Evolutionary conservation across 805 yeast species (phyloP).

Genomic region (Debaryomyces castellii): DNA sequence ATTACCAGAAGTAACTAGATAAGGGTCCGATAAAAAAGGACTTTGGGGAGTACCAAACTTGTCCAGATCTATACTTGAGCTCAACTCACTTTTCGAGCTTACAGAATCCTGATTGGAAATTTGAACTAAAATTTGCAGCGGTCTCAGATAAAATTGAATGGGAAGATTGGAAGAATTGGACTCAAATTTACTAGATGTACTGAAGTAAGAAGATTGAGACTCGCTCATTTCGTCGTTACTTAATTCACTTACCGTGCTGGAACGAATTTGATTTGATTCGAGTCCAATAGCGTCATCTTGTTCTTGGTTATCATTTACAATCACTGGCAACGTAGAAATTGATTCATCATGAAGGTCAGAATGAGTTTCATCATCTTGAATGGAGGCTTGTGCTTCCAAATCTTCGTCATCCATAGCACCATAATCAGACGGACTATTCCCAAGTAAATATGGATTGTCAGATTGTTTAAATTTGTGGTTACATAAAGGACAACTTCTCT

Average conservation of each 20-base stretch:
- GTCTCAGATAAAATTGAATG: slow-evolving; percentile 12
- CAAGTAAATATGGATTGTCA: slow-evolving; percentile 14
- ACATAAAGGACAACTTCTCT: slow-evolving; percentile 60
- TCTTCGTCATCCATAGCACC: slow-evolving; percentile 20
- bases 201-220: not conserved
- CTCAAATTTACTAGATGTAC: slow-evolving; percentile 9
- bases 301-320: not conserved
- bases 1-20: not conserved
- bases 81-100: slow-evolving; percentile 9
- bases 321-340: not conserved
- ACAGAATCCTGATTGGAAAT: slow-evolving; percentile 8
- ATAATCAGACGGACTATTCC: slow-evolving; percentile 15
- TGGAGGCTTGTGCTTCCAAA: slow-evolving; percentile 12
- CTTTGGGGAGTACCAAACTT: slow-evolving; percentile 6
- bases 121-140: slow-evolving; percentile 26
- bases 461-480: slow-evolving; percentile 25
- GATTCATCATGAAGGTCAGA: not conserved
- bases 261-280: not conserved
- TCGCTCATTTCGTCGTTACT: not conserved
- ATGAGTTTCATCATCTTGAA: not conserved
- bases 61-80: slow-evolving; percentile 18
- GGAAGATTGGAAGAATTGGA: not conserved
- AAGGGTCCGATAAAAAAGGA: not conserved
- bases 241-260: not conserved
- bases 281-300: not conserved